Evolutionary conservation across 108 stramenopile genomes (phyloP), one percentile per base, ranked within the genome.

Genomic region (Cyclotella baltica): DNA sequence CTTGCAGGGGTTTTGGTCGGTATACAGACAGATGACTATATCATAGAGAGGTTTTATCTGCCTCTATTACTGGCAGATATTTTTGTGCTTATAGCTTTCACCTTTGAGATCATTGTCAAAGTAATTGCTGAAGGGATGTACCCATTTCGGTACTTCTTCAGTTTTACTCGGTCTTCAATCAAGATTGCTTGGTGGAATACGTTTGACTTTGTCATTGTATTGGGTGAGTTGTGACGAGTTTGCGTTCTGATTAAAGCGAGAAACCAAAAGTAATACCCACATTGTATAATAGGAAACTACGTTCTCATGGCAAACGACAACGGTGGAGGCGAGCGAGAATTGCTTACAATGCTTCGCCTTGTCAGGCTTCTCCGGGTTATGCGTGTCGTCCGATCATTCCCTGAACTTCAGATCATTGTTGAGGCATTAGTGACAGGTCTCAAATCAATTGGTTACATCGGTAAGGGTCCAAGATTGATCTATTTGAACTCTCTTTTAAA

Each of bases 1-100:
- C 8, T 73, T 8, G 85, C 85, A 10, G 85, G 85, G 20, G 35
- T 77, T 19, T 72, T 86, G 23, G 85, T 86, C 0, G 85, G 85
- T 0, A 28, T 80, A 0, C 85, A 86, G 66, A 83, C 71, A 2
- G 82, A 86, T 36, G 50, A 59, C 57, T 3, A 62, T n/a, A 3
- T n/a, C 16, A 3, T 19, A 65, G 23, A 28, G 25, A 43, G 27
- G 4, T 29, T 22, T 59, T 19, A 27, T n/a, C 52, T 29, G 18
- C 25, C 40, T 43, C 40, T 43, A 6, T 43, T 43, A 13, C 10
- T 43, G 6, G 10, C 3, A 16, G 78, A 86, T 37, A 22, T 36
- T 15, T 19, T 72, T 0, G 43, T 82, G 4, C 53, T 78, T 6
- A 28, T 46, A 4, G 35, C 66, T 2, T 82, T 82, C 46, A 13